Evolutionary conservation across 2,329 filamentous ascomycete species (phyloP).

Genomic region (Fusarium tuaranense): DNA sequence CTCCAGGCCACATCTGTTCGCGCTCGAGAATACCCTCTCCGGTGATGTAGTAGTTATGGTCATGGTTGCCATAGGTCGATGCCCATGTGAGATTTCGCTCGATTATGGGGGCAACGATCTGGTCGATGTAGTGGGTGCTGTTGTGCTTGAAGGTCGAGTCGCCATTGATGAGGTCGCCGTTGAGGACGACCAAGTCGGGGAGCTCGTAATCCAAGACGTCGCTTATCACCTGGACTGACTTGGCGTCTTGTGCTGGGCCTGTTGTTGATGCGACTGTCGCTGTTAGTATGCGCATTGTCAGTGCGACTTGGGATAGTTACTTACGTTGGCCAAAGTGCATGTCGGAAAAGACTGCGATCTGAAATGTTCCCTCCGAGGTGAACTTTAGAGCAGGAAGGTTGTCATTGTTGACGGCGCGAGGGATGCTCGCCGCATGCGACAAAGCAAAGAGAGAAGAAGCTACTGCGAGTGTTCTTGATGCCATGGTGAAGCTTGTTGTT

Average conservation of each 20-base stretch:
- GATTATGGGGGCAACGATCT: conserved; percentile 69
- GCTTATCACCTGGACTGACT: conserved; percentile 67
- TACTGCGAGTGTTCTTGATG: conserved; percentile 1
- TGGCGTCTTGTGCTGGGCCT: conserved; percentile 64
- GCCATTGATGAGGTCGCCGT: conserved; percentile 78
- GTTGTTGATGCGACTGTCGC: conserved; percentile 29
- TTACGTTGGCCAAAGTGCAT: conserved; percentile 41
- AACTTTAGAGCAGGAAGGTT: conserved; percentile 33
- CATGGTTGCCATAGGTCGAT: conserved; percentile 79
- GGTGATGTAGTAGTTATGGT: conserved; percentile 69
- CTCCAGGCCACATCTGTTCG: conserved; percentile 53
- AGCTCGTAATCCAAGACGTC: conserved; percentile 67
- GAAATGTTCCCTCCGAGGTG: conserved; percentile 35
- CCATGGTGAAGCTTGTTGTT: background rate
- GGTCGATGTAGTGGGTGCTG: conserved; percentile 67
- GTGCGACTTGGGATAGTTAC: background rate
- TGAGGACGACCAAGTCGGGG: conserved; percentile 73
- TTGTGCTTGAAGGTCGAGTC: conserved; percentile 70
- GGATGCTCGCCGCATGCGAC: background rate
- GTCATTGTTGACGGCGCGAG: conserved; percentile 21
- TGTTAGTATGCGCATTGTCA: background rate
- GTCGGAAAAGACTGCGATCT: conserved; percentile 41
- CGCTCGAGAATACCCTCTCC: conserved; percentile 57
- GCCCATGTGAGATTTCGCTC: conserved; percentile 69
- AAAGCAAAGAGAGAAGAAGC: conserved; percentile 13